phyloP scores from a whole-genome alignment of 2,329 filamentous ascomycete genomes.

The Alternaria infectoria region DNA sequence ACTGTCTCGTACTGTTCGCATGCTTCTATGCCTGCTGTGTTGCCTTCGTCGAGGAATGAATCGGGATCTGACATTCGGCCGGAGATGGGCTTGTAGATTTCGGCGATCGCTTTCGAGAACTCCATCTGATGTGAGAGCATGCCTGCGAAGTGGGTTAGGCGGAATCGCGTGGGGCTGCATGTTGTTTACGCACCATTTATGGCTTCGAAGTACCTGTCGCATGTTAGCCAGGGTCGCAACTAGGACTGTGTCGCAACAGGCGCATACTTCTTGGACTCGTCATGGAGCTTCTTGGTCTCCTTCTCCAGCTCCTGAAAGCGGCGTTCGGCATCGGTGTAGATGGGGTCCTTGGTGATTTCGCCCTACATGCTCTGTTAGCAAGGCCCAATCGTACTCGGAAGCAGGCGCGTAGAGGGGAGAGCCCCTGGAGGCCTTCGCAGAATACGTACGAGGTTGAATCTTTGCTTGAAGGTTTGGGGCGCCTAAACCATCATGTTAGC shows the following conservation, averaged over 20 bases:
- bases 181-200: conserved; percentile 73
- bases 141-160: conserved; percentile 55
- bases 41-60: conserved; percentile 79
- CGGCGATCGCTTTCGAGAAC: conserved; percentile 93
- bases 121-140: conserved; percentile 98
- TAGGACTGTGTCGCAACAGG: not conserved
- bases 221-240: conserved; percentile 25
- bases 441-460: conserved; percentile 76
- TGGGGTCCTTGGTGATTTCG: conserved; percentile 90
- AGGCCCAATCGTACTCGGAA: conserved; percentile 22
- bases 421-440: not conserved
- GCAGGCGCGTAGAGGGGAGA: conserved; percentile 18
- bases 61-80: conserved; percentile 93
- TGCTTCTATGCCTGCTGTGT: conserved; percentile 88
- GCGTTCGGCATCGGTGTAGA: conserved; percentile 93
- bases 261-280: conserved; percentile 83
- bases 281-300: conserved; percentile 95
- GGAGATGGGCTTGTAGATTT: conserved; percentile 98
- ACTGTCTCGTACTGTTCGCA: conserved; percentile 96
- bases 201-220: conserved; percentile 79
- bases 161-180: not conserved
- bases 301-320: conserved; percentile 92
- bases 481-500: conserved; percentile 59
- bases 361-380: conserved; percentile 57
- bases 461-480: conserved; percentile 88